Conservation (phyloP, 176 grass and related monocot species). For the Melocanna baccifera region DNA sequence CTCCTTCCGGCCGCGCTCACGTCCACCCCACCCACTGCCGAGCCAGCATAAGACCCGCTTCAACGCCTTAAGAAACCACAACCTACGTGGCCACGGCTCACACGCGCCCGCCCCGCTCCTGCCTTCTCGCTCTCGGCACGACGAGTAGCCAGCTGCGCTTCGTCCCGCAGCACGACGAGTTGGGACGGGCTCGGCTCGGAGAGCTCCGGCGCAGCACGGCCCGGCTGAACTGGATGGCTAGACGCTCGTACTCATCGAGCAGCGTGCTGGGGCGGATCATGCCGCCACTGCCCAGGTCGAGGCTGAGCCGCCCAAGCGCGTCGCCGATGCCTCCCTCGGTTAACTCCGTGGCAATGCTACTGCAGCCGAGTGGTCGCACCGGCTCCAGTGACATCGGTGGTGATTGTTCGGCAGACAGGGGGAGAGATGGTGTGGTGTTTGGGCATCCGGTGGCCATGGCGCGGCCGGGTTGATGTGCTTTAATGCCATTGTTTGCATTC, state of each 20-base stretch:
- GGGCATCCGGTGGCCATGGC: background rate
- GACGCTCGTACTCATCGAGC: conserved; percentile 55
- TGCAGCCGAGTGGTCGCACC: background rate
- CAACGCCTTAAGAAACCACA: conserved; percentile 11
- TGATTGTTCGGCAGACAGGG: background rate
- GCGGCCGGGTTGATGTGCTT: background rate
- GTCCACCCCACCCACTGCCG: background rate
- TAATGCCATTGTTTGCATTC: conserved; percentile 14
- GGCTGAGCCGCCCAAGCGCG: conserved; percentile 23
- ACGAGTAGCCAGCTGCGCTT: background rate
- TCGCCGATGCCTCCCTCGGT: background rate
- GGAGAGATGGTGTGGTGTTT: background rate
- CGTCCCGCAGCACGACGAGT: background rate
- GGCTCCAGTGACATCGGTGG: conserved; percentile 1
- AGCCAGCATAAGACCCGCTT: conserved; percentile 15
- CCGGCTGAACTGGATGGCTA: conserved; percentile 45
- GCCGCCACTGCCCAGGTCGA: conserved; percentile 19
- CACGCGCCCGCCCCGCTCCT: no score
- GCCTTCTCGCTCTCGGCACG: background rate
- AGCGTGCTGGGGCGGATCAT: conserved; percentile 18
- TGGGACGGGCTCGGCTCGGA: conserved; percentile 47
- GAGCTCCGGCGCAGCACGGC: conserved; percentile 50
- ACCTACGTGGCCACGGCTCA: no score
- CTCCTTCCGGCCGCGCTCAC: no score
- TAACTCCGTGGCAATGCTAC: background rate